These are phyloP conservation scores for Eucalyptus microcorys DNA, from an alignment of 345 rosid species.

Conservation along the genomic window DNA sequence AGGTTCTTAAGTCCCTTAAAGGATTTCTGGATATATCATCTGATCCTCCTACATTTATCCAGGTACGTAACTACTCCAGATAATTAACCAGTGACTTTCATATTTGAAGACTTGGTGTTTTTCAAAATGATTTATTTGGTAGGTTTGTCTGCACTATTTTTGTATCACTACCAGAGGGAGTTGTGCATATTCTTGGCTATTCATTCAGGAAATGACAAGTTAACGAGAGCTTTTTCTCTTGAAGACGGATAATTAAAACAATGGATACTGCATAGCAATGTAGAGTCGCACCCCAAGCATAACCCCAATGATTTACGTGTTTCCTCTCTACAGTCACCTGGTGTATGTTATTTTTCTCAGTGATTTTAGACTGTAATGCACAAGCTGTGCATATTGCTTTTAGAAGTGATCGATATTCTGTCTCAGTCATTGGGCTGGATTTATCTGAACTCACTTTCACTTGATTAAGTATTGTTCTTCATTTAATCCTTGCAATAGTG, in stretches of 20 bases:
- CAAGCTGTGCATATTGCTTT: not conserved
- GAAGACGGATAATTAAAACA: not conserved
- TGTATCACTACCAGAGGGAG: not conserved
- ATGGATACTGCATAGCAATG: not conserved
- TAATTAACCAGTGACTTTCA: not conserved
- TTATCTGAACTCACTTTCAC: not conserved
- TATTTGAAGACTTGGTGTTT: not conserved
- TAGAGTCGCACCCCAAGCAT: not conserved
- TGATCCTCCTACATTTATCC: slow-evolving; percentile 41
- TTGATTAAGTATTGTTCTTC: not conserved
- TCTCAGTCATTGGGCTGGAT: not conserved
- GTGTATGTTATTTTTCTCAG: not conserved
- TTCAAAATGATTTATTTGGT: not conserved
- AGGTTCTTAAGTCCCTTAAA: slow-evolving; percentile 34
- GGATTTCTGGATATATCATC: slow-evolving; percentile 17
- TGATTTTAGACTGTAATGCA: not conserved
- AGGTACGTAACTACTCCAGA: slow-evolving; percentile 9
- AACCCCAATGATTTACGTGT: not conserved
- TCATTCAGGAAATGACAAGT: not conserved
- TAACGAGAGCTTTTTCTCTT: not conserved
- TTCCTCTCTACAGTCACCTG: not conserved
- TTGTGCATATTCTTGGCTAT: not conserved
- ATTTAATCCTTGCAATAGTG: not conserved
- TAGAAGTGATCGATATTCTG: not conserved
- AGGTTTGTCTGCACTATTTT: not conserved